These are phyloP conservation scores for Trifolium dubium DNA, from an alignment of 306 rosid species.

Conservation along the genomic window DNA sequence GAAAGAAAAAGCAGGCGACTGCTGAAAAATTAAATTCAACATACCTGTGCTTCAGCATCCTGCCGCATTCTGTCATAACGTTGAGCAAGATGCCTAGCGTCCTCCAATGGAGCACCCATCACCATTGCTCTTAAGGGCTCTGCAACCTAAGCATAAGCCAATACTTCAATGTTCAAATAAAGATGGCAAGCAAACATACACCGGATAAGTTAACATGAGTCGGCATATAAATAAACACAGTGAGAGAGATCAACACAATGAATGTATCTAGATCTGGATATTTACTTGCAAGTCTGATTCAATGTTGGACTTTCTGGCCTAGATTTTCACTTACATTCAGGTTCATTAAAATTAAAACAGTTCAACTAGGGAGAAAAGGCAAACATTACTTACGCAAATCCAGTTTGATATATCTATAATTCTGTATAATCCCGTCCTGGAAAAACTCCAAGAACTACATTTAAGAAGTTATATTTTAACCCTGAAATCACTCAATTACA, in stretches of 20 bases:
- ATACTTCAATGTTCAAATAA: slow-evolving; percentile 37
- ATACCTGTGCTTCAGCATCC: slow-evolving; percentile 95
- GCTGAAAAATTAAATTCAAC: slow-evolving; percentile 33
- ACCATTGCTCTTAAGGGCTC: slow-evolving; percentile 97
- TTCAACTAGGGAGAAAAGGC: slow-evolving; percentile 4
- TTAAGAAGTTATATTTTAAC: slow-evolving; percentile 31
- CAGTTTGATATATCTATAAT: slow-evolving; percentile 11
- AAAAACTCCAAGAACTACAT: slow-evolving; percentile 9
- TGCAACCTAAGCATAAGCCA: slow-evolving; percentile 67
- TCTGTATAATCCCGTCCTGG: slow-evolving; percentile 19
- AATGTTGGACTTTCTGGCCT: slow-evolving; percentile 9
- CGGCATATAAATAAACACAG: slow-evolving; percentile 18
- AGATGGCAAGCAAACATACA: slow-evolving; percentile 14
- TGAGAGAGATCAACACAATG: slow-evolving; percentile 18
- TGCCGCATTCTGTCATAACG: slow-evolving; percentile 95
- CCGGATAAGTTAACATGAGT: slow-evolving; percentile 16
- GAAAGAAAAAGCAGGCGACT: background rate
- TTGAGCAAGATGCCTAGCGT: slow-evolving; percentile 95
- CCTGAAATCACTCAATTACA: slow-evolving; percentile 4
- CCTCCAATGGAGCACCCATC: slow-evolving; percentile 92
- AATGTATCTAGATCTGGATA: slow-evolving; percentile 3
- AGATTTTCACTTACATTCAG: slow-evolving; percentile 22
- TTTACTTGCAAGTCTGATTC: background rate
- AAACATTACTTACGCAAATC: slow-evolving; percentile 5
- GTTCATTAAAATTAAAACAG: background rate